Conservation (phyloP, 768 basidiomycete genomes). For the Suillus hirtellus region DNA sequence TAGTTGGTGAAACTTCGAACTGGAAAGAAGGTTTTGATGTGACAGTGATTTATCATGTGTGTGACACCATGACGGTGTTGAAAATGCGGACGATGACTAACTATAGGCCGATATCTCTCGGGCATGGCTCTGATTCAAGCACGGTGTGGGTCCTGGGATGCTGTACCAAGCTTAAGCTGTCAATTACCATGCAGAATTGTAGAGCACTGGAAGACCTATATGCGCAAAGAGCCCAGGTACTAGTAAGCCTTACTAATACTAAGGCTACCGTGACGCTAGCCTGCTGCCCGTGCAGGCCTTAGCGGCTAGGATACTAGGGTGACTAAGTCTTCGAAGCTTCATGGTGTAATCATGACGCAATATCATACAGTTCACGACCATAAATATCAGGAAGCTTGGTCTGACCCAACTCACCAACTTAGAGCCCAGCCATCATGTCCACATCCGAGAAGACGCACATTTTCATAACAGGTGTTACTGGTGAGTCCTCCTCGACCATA, state of each 20-base stretch:
- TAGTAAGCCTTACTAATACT: neutral
- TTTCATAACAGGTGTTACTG: slow-evolving; percentile 22
- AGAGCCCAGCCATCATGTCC: neutral
- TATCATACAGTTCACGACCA: neutral
- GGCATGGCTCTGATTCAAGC: neutral
- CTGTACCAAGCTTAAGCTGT: neutral
- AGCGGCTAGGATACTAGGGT: too few species aligned
- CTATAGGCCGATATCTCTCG: too few species aligned
- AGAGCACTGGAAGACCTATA: neutral
- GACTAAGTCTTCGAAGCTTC: too few species aligned
- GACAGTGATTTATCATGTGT: too few species aligned
- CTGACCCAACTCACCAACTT: neutral
- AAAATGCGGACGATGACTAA: too few species aligned
- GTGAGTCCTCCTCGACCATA: slow-evolving; percentile 13
- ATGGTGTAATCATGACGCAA: neutral
- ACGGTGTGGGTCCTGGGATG: neutral
- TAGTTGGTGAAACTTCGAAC: too few species aligned
- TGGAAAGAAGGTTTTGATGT: too few species aligned
- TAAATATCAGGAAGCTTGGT: neutral
- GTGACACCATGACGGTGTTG: too few species aligned
- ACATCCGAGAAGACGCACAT: slow-evolving; percentile 7
- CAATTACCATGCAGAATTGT: neutral
- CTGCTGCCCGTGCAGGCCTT: too few species aligned
- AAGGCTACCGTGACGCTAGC: too few species aligned
- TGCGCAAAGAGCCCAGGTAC: neutral